phyloP scores from a whole-genome alignment of 2,329 filamentous ascomycete genomes.

The Alternaria gaisen region DNA sequence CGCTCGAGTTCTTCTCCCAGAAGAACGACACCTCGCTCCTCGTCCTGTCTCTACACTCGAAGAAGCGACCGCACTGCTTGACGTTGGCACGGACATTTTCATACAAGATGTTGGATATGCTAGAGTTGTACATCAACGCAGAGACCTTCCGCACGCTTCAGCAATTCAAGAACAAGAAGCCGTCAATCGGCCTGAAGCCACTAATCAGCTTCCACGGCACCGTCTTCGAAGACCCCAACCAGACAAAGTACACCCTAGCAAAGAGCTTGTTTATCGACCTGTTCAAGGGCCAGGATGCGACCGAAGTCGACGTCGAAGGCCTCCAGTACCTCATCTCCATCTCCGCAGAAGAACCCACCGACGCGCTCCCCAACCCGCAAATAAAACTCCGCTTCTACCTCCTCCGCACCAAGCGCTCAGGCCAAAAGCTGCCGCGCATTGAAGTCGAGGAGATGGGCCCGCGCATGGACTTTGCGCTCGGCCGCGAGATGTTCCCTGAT shows the following conservation, averaged over 20 bases:
- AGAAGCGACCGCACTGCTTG: slow-evolving; percentile 93
- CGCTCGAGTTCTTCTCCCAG: slow-evolving; percentile 92
- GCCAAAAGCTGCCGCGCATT: slow-evolving; percentile 85
- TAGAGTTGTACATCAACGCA: slow-evolving; percentile 85
- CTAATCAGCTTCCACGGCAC: slow-evolving; percentile 91
- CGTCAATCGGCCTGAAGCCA: slow-evolving; percentile 82
- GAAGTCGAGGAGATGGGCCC: slow-evolving; percentile 97
- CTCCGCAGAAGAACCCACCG: slow-evolving; percentile 69
- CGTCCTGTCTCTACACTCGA: slow-evolving; percentile 83
- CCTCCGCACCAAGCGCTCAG: slow-evolving; percentile 84
- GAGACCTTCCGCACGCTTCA: slow-evolving; percentile 73
- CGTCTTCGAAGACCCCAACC: slow-evolving; percentile 82
- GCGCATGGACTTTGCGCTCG: slow-evolving; percentile 88
- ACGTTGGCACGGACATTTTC: slow-evolving; percentile 85
- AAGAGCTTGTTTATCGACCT: slow-evolving; percentile 91
- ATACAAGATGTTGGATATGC: slow-evolving; percentile 91
- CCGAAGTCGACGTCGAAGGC: slow-evolving; percentile 92
- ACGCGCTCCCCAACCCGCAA: slow-evolving; percentile 53
- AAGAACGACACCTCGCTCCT: slow-evolving; percentile 94
- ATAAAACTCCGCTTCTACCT: slow-evolving; percentile 81
- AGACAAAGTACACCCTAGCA: slow-evolving; percentile 81
- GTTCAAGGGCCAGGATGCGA: slow-evolving; percentile 82
- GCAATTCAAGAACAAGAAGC: slow-evolving; percentile 74
- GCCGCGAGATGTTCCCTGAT: slow-evolving; percentile 81
- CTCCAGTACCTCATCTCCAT: slow-evolving; percentile 90